These are phyloP conservation scores for Melaleuca alternifolia DNA, from an alignment of 345 rosid species.

Conservation along the genomic window DNA sequence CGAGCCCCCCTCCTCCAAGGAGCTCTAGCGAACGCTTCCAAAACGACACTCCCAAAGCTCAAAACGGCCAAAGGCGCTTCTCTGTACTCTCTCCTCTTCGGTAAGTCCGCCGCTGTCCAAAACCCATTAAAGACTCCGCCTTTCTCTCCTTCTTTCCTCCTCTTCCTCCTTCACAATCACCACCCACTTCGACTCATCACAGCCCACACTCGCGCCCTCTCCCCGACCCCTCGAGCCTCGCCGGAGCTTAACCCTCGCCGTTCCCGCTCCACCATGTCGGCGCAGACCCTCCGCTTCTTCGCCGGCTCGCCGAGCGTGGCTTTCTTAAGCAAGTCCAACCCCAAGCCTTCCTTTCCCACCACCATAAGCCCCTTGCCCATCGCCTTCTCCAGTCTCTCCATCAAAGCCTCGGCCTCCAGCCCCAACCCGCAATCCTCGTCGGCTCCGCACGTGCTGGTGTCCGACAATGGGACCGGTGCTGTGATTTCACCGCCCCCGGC, in stretches of 20 bases:
- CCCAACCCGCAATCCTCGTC: slow-evolving; percentile 7
- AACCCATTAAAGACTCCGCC: not conserved
- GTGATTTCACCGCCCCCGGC: not conserved
- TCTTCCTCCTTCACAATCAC: not conserved
- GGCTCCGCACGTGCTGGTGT: slow-evolving; percentile 25
- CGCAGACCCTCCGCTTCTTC: slow-evolving; percentile 59
- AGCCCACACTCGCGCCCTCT: not conserved
- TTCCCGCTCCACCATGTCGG: slow-evolving; percentile 38
- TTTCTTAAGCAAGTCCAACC: slow-evolving; percentile 16
- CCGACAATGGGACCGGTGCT: slow-evolving; percentile 44
- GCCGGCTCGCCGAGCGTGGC: slow-evolving; percentile 24
- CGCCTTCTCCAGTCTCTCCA: slow-evolving; percentile 7
- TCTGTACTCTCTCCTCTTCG: slow-evolving; percentile 8
- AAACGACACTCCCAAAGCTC: not conserved
- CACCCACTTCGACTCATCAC: not conserved
- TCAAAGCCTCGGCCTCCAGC: slow-evolving; percentile 39
- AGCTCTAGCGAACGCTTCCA: not conserved
- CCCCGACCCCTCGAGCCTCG: not conserved
- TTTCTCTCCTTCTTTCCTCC: not conserved
- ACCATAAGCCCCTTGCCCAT: slow-evolving; percentile 14
- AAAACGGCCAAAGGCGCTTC: slow-evolving; percentile 5
- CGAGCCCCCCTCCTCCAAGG: not conserved
- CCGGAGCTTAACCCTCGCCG: not conserved
- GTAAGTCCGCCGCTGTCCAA: slow-evolving; percentile 23
- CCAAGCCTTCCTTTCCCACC: slow-evolving; percentile 17